A percentile compares a stretch with the other conserved stretches of the same genome.
These are phyloP conservation scores for Aulographum hederae DNA, from an alignment of 2,329 filamentous ascomycete species.

Conservation along the genomic window DNA sequence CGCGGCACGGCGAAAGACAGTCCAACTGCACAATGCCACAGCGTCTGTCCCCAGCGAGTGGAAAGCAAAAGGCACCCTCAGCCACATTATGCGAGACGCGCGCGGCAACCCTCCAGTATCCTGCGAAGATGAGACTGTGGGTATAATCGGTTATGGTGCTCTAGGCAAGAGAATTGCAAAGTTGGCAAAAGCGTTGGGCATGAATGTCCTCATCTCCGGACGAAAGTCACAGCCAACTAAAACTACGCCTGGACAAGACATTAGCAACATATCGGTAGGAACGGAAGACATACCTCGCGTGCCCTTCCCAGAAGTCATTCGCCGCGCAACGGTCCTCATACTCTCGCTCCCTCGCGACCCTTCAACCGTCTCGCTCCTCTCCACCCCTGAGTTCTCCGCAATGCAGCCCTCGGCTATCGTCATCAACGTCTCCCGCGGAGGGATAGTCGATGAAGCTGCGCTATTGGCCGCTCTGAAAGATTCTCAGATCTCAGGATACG, in stretches of 20 bases:
- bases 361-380: constrained; percentile 15
- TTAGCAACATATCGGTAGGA: constrained; percentile 31
- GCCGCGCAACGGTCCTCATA: constrained; percentile 18
- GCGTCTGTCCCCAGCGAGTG: constrained; percentile 13
- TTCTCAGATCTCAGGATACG: constrained; percentile 28
- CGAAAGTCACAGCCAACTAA: neutral
- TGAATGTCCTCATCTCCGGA: neutral
- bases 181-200: neutral
- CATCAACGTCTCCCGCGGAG: constrained; percentile 31
- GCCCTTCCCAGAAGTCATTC: constrained; percentile 19
- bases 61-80: constrained; percentile 22
- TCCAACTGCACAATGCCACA: neutral
- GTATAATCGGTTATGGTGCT: constrained; percentile 31
- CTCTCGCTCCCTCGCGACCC: constrained; percentile 15
- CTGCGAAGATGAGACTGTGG: constrained; percentile 29
- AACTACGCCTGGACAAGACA: constrained; percentile 24
- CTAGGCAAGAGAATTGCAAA: constrained; percentile 15
- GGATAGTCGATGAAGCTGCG: constrained; percentile 31
- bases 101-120: constrained; percentile 23
- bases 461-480: constrained; percentile 25
- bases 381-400: constrained; percentile 20
- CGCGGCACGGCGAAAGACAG: neutral
- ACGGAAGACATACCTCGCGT: constrained; percentile 13
- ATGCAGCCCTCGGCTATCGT: constrained; percentile 28
- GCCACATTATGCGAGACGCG: constrained; percentile 13